A percentile compares a stretch with the other conserved stretches of the same genome.
These are phyloP conservation scores for Aspergillus carlsbadensis DNA, from an alignment of 495 filamentous ascomycete species.

Conservation along the genomic window DNA sequence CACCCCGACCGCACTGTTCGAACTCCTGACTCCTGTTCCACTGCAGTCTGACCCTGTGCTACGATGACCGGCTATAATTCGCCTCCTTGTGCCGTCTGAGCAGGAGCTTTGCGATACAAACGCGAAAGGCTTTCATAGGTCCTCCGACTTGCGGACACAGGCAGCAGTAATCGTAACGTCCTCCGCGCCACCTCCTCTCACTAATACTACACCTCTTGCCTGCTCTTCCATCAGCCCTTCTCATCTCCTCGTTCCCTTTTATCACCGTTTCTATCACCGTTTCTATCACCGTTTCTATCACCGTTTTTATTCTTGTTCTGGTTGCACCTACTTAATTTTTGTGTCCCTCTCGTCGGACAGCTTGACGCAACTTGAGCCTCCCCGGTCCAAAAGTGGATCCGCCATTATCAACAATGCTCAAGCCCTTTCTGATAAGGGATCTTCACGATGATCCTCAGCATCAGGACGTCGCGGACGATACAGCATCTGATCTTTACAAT, in stretches of 20 bases:
- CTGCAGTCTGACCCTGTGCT: constrained; percentile 1
- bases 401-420: constrained; percentile 34
- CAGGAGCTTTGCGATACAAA: constrained; percentile 2
- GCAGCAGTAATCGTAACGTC: constrained; percentile 25
- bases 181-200: constrained; percentile 13
- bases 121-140: constrained; percentile 7
- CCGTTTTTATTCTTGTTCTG: background rate
- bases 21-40: constrained; percentile 1
- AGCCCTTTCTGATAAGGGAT: constrained; percentile 44
- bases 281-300: background rate
- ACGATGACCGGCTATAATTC: constrained; percentile 3
- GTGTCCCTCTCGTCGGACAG: background rate
- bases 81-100: constrained; percentile 13
- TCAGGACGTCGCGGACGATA: constrained; percentile 4
- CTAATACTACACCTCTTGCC: background rate
- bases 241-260: background rate
- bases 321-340: background rate
- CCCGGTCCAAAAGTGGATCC: constrained; percentile 8
- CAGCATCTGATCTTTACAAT: background rate
- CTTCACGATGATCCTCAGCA: constrained; percentile 28
- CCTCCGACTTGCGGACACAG: constrained; percentile 7
- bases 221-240: background rate
- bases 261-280: background rate
- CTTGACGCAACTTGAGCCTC: background rate
- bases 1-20: background rate